Evolutionary conservation across 1,284 basidiomycete genomes (phyloP), one percentile per base, ranked within the genome.

Genomic region (Ceratobasidium sp.): DNA sequence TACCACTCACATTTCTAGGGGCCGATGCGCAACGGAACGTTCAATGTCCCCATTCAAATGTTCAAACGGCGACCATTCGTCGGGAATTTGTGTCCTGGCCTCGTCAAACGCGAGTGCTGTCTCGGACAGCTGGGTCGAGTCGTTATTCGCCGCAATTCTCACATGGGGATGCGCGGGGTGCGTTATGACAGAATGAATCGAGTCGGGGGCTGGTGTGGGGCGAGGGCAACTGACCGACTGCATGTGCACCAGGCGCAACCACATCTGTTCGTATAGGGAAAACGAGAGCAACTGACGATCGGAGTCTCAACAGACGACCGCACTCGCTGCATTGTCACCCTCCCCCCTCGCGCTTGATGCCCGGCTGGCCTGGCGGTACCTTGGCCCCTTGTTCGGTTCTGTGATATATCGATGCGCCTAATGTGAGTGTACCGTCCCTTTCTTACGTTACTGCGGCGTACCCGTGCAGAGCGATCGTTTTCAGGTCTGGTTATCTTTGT

Each of bases 61-160:
- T 71, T 71, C 66, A 71, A 71, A 71, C 66, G 66, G 66, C 66
- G 66, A 71, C 66, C 43, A 19, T 22, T 24, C 2, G 29, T 24
- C 24, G 37, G 41, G 46, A 58, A 62, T 46, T 6, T 46, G 13
- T 62, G 51, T 29, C 9, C 39, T 58, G 31, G 31, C 31, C 31
- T 34, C 31, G 56, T 39, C 34, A 29, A 8, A 58, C 41, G 34
- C 24, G 6, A 13, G 56, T 13, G 14, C n/a, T 37, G 59, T 61
- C 58, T 39, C 58, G 31, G n/a, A 48, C 14, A 9, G 41, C 41
- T 43, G 41, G 41, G 41, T 43, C 41, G 41, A 9, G 41, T 43
- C 19, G 34, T 22, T 7, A 39, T 14, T 22, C 58, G 31, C 7
- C 29, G 29, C 29, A n/a, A 19, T 37, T 27, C 6, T 27, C 3